Conservation (phyloP, 805 yeast genomes). For the Ogataea trehaloabstinens region DNA sequence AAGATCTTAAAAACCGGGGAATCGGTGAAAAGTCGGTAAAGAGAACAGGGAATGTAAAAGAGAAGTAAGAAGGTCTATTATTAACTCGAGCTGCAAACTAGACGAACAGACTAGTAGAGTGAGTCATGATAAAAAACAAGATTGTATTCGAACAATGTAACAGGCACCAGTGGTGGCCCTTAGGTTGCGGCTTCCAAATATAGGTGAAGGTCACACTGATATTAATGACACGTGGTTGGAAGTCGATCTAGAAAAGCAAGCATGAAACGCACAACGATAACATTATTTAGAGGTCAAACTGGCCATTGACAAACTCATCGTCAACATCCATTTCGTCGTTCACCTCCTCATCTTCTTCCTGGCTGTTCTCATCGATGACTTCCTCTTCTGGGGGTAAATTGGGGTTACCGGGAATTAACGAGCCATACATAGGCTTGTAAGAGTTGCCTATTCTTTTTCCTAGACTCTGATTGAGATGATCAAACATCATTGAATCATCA, state of each 20-base stretch:
- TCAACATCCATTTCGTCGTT: constrained; percentile 52
- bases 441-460: constrained; percentile 37
- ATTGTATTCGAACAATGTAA: too few species aligned
- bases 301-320: constrained; percentile 85
- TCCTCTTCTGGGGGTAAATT: constrained; percentile 81
- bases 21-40: too few species aligned
- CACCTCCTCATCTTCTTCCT: constrained; percentile 40
- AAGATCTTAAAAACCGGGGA: too few species aligned
- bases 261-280: background rate
- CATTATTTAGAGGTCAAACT: constrained; percentile 63
- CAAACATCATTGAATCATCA: constrained; percentile 90
- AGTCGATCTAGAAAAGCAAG: background rate
- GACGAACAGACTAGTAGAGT: too few species aligned
- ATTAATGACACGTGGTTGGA: background rate
- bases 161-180: too few species aligned
- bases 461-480: constrained; percentile 52
- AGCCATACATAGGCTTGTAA: constrained; percentile 49
- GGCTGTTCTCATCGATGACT: constrained; percentile 70
- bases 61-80: background rate
- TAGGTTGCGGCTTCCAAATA: background rate
- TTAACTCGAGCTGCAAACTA: too few species aligned
- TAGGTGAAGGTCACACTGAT: background rate
- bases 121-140: too few species aligned
- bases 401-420: constrained; percentile 77
- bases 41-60: too few species aligned